phyloP scores from a whole-genome alignment of 768 basidiomycete genomes.

The Mycena floridula region DNA sequence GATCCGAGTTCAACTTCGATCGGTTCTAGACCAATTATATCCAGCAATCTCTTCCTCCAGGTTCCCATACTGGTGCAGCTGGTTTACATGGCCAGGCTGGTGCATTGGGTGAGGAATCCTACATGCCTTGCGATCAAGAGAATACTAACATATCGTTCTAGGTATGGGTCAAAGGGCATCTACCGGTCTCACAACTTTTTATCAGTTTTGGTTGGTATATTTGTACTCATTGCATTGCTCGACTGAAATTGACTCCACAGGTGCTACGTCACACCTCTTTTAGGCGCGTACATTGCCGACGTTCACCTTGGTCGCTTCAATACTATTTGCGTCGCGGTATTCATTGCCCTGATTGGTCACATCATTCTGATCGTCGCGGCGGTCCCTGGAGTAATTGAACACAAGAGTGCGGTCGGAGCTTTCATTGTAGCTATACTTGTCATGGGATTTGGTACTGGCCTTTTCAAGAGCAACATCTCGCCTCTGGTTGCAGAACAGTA shows the following conservation, averaged over 20 bases:
- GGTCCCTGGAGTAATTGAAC: conserved; percentile 59
- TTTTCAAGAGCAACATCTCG: conserved; percentile 75
- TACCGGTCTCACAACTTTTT: conserved; percentile 67
- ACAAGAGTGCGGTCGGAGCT: conserved; percentile 36
- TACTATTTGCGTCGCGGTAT: conserved; percentile 58
- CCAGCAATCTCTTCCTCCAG: conserved; percentile 59
- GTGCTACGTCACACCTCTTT: conserved; percentile 60
- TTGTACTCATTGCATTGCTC: too few species aligned
- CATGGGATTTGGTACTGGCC: conserved; percentile 55
- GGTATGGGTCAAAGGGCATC: conserved; percentile 63
- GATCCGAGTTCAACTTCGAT: too few species aligned
- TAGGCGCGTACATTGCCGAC: conserved; percentile 72
- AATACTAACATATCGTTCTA: too few species aligned
- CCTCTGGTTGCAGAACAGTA: conserved; percentile 80
- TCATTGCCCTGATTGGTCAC: conserved; percentile 57
- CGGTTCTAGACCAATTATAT: conserved; percentile 56
- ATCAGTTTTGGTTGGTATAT: conserved; percentile 55
- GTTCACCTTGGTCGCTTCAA: conserved; percentile 69
- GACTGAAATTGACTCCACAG: conserved; percentile 23
- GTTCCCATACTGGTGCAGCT: conserved; percentile 62
- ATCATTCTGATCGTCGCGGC: conserved; percentile 61
- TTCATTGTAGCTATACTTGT: conserved; percentile 59
- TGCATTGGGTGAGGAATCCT: too few species aligned
- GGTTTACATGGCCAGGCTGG: conserved; percentile 52
- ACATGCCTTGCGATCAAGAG: too few species aligned